A percentile compares a stretch with the other conserved stretches of the same genome.
These are phyloP conservation scores for Pseudoturritis turrita DNA, from an alignment of 345 rosid species.

Conservation along the genomic window DNA sequence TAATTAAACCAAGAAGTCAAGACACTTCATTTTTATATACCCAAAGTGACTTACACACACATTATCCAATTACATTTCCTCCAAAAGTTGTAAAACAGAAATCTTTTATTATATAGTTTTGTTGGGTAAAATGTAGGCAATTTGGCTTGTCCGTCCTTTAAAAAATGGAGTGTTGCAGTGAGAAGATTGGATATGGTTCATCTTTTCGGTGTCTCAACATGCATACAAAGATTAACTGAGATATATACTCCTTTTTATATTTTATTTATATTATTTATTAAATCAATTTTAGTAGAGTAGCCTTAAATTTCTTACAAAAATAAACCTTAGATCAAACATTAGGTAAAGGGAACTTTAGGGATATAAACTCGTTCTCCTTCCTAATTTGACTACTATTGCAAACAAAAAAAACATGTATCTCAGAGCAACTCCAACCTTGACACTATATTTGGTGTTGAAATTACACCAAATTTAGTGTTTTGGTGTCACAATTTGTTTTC, in stretches of 20 bases:
- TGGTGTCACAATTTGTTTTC: no score
- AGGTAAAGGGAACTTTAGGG: no score
- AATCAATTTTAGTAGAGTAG: background rate
- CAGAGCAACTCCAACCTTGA: no score
- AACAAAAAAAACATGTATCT: no score
- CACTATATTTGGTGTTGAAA: no score
- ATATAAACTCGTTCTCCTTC: no score
- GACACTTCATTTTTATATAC: background rate
- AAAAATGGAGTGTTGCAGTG: background rate
- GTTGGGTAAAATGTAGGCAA: slow-evolving; percentile 5
- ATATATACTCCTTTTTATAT: background rate
- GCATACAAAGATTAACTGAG: background rate
- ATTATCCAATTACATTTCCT: background rate
- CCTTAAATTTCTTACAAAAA: background rate
- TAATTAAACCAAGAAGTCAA: slow-evolving; percentile 1
- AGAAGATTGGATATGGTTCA: background rate
- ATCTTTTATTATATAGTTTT: background rate
- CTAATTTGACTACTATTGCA: no score
- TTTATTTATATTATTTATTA: background rate
- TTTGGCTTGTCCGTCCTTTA: background rate
- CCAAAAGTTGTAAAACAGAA: background rate
- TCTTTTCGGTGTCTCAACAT: background rate
- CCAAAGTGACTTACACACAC: slow-evolving; percentile 4
- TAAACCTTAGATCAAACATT: background rate
- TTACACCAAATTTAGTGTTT: no score